Evolutionary conservation across 441 rosid species (phyloP).

Genomic region (Codiaeum variegatum): DNA sequence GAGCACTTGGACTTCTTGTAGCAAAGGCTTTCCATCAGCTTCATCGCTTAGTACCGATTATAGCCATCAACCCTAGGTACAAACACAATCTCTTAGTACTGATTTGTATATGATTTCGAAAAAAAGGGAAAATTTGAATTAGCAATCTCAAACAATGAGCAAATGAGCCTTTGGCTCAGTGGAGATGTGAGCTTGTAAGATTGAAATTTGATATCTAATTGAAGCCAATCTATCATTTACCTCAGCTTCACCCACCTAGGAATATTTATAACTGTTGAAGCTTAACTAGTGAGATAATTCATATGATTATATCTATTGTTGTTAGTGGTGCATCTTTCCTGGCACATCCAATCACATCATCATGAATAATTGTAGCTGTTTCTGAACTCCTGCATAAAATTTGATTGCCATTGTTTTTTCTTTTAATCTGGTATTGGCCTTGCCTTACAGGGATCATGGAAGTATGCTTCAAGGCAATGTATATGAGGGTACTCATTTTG

Average conservation of each 20-base stretch:
- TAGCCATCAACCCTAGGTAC: conserved; percentile 45
- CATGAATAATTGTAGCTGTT: not conserved
- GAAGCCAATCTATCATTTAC: too few relatives aligned
- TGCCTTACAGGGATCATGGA: conserved; percentile 26
- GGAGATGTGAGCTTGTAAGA: too few relatives aligned
- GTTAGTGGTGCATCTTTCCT: not conserved
- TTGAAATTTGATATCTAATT: too few relatives aligned
- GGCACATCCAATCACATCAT: not conserved
- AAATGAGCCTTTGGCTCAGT: too few relatives aligned
- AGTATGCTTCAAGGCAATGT: conserved; percentile 16
- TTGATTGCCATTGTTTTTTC: not conserved
- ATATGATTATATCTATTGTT: not conserved
- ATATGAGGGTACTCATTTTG: conserved; percentile 12
- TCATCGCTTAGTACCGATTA: conserved; percentile 33
- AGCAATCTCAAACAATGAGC: not conserved
- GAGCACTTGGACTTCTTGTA: conserved; percentile 31
- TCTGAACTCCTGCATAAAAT: not conserved
- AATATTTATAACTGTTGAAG: not conserved
- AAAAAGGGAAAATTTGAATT: too few relatives aligned
- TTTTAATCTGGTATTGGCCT: conserved; percentile 1
- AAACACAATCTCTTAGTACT: conserved; percentile 1
- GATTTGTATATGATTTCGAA: too few relatives aligned
- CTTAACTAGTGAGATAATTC: not conserved
- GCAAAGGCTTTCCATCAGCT: conserved; percentile 30
- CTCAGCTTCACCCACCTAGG: not conserved